Evolutionary conservation across 2,329 filamentous ascomycete species (phyloP), one percentile per base, ranked within the genome.

Genomic region (Sclerotinia spermophila): DNA sequence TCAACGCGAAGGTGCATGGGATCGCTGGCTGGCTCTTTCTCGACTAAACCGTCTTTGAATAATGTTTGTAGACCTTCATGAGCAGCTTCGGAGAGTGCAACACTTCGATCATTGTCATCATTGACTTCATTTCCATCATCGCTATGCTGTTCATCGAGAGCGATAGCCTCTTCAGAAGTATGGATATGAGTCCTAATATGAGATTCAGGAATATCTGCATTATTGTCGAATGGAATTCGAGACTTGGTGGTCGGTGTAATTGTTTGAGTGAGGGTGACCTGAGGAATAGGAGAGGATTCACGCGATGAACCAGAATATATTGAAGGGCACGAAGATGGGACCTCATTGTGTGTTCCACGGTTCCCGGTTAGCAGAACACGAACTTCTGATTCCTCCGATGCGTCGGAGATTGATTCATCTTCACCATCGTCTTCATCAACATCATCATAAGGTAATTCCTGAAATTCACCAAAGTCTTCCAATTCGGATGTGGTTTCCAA

Each of bases 11-110:
- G n/a, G 38, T 8, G 15, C 30, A 11, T 27, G 15, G 33, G 55
- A 27, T 40, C 30, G 5, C 38, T 45, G 27, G 27, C 48, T 56
- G 60, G 68, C n/a, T 51, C 30, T 24, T 58, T 45, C 27, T 69
- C 68, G 7, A 69, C 55, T 21, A 71, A 68, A 56, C 64, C 72
- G 42, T 76, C 75, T 27, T 71, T 72, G 27, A 73, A 71, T 19
- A 78, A 69, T 51, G 69, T 74, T 66, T 67, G 71, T 38, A 78
- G 62, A 27, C 74, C 75, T 67, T 75, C 75, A 27, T 66, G 71
- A 2, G 72, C 76, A 51, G 74, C 76, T 42, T 77, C 76, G 2
- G 73, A 74, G 27, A 77, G 75, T 19, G 74, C 72, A 27, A 78
- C 75, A 51, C 75, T 78, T 58, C 48, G 61, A 30, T 67, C 67